Base-by-base conservation (phyloP, 352 stramenopile species). In the Paralagenidium karlingii region DNA sequence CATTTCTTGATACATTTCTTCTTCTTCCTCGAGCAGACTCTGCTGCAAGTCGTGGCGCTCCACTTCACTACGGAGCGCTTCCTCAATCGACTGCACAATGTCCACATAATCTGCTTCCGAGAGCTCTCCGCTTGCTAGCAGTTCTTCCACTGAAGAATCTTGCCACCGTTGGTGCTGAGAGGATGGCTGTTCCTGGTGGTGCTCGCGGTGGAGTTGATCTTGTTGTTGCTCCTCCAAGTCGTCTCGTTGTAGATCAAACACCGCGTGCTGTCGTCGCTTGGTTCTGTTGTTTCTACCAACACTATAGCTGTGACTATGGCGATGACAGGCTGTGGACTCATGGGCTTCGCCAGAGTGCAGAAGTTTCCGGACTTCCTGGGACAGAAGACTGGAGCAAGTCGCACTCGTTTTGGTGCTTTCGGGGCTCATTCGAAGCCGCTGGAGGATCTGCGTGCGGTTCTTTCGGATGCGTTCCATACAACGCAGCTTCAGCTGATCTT, bases 41-140 rank as follows among this genome's bases (percentile, higher is more conserved):
- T 28, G 19, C 15, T 70, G 55, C 3, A 59, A 54, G 10, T 66
- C 41, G n/a, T n/a, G n/a, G n/a, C n/a, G n/a, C n/a, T n/a, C n/a
- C 36, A 61, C 55, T 22, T 84, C 69, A 15, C 69, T 45, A 2
- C 46, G 52, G 28, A 89, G 54, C 32, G 63, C 70, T 24, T 82
- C 68, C 43, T 89, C 75, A 30, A 89, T 51, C 41, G 69, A 50
- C 40, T 82, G 68, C n/a, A 84, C 49, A 21, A 89, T 75, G 8
- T 86, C 71, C 34, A 89, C 30, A 26, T 86, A 89, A 38, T 89
- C 75, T 29, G 62, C 51, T 18, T 89, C 61, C 11, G 60, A 62
- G 8, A 89, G 53, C 30, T 67, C 58, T 3, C 75, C 75, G 16
- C 50, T 32, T 0, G 60, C 50, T 47, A 81, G 50, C 15, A 89